Evolutionary conservation across 108 stramenopile species (phyloP), one percentile per base, ranked within the genome.

Genomic region (Conticribra guillardii): DNA sequence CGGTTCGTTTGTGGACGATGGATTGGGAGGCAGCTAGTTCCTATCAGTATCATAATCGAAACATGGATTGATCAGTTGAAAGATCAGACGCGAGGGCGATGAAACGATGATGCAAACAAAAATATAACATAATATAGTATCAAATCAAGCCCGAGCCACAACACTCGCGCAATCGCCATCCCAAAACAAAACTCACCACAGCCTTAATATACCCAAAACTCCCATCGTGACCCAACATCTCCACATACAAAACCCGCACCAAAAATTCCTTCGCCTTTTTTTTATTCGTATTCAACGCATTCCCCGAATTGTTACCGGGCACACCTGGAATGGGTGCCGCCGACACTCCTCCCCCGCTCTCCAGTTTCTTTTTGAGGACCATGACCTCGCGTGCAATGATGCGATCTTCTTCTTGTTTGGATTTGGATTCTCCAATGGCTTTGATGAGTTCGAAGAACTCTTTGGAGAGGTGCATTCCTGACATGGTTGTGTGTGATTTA

Each of bases 401-500:
- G 29, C 96, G 91, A 73, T 99, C 99, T 85, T 99, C 99, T 85
- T 99, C 97, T 79, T 99, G 99, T 80, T 99, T 99, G 56, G 96
- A 96, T 77, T 98, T 98, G 71, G 97, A 96, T 84, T 99, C 99
- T 24, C 99, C 99, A 34, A 99, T 98, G 44, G 97, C 94, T 70
- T 99, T 99, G 66, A 99, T 91, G 64, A 99, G 93, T 84, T 98
- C 97, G 83, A 99, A 99, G 95, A 98, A 99, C 86, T 99, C 99
- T 62, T 83, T 87, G 31, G 91, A 89, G 26, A 97, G 80, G 71
- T 92, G 89, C 68, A 88, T 82, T 30, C 94, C 94, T 22, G 76
- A 77, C 76, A 77, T 73, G 72, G 47, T 69, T 53, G 54, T 5
- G 37, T 41, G 11, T 41, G 8, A 41, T 9, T 41, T 41, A n/a